Evolutionary conservation across 306 rosid genomes (phyloP), one percentile per base, ranked within the genome.

Genomic region (Glycine tomentella): DNA sequence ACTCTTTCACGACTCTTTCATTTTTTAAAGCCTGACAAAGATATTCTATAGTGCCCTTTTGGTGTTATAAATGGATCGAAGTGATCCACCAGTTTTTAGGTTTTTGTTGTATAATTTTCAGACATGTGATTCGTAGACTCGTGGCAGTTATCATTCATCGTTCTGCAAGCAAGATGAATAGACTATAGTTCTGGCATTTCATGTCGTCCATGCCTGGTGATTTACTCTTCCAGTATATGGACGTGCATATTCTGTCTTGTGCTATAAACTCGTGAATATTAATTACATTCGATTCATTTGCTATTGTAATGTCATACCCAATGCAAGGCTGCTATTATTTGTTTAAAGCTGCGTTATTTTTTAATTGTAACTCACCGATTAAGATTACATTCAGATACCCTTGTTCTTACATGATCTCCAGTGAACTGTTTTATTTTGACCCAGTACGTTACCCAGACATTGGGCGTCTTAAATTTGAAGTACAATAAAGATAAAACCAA

Each of bases 11-110:
- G 81, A 64, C 82, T 82, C 72, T 79, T 49, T 86, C 78, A 70
- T 80, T 87, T 88, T 88, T 78, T 84, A 0, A 74, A 77, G 86
- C 87, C 93, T 86, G 90, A 85, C 88, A 90, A 72, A 75, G 85
- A 74, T 85, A 76, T 86, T 89, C 87, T 83, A 82, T 80, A 86
- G 81, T 87, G 86, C 75, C 75, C 79, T 83, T 74, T 84, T 78
- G 80, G 71, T 82, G 84, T 83, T 50, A 83, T 82, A 69, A 74
- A 65, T 85, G 88, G 92, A 85, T 87, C 85, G 45, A 84, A 72
- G 75, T 46, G 87, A 75, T 84, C 86, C 85, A 70, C 85, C 85
- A 76, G 87, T 66, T 88, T 80, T 88, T 78, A 80, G 64, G 81
- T 88, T 90, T 85, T 87, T 84, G 75, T 77, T 86, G 85, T 85